Evolutionary conservation across 768 basidiomycete species (phyloP).

Genomic region (Austroboletus eburneus): DNA sequence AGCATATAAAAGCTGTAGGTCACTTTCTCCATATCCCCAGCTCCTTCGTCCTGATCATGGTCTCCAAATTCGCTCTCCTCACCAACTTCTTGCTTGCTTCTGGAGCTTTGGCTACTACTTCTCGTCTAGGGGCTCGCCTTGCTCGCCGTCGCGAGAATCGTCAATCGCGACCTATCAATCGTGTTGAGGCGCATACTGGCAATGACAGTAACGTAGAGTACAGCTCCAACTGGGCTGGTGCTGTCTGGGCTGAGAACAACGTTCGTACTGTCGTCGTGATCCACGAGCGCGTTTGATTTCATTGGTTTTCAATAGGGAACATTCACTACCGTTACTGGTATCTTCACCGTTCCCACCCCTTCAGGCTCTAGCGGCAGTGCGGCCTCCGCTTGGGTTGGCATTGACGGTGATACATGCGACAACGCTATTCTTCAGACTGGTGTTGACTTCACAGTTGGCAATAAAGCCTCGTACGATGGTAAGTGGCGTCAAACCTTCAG

Average conservation of each 20-base stretch:
- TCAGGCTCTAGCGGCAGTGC: neutral
- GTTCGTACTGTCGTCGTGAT: neutral
- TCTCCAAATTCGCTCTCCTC: slow-evolving; percentile 5
- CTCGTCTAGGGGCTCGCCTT: slow-evolving; percentile 4
- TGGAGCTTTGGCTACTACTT: neutral
- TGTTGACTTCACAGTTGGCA: slow-evolving; percentile 8
- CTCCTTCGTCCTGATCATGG: slow-evolving; percentile 2
- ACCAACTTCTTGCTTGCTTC: slow-evolving; percentile 5
- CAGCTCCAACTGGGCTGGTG: neutral
- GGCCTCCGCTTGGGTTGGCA: slow-evolving; percentile 12
- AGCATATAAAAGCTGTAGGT: neutral
- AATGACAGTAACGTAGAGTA: slow-evolving; percentile 1
- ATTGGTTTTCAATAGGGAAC: slow-evolving; percentile 5
- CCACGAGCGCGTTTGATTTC: neutral
- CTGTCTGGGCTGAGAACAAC: neutral
- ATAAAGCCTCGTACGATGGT: slow-evolving; percentile 11
- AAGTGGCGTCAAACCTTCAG: neutral
- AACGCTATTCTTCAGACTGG: slow-evolving; percentile 20
- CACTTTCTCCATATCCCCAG: neutral
- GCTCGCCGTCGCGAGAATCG: slow-evolving; percentile 4
- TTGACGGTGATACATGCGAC: slow-evolving; percentile 8
- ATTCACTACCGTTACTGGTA: slow-evolving; percentile 9
- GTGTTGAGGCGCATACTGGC: neutral
- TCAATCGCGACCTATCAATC: slow-evolving; percentile 1
- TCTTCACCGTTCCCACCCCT: slow-evolving; percentile 9